These are phyloP conservation scores for Mycena epipterygia DNA, from an alignment of 768 basidiomycete species.

Conservation along the genomic window DNA sequence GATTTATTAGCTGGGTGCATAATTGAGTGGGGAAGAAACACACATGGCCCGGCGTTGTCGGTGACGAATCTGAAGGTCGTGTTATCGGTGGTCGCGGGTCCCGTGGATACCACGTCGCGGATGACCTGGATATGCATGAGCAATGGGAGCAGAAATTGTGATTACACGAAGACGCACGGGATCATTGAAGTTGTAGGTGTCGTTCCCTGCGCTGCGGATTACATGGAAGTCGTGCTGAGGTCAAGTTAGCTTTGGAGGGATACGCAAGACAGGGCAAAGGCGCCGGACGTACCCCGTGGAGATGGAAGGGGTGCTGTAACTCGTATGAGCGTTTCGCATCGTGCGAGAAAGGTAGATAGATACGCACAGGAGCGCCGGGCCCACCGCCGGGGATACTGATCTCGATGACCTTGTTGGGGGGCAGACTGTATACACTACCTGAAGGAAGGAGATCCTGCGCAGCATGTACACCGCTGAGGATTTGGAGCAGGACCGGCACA, in stretches of 20 bases:
- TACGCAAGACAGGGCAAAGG: background rate
- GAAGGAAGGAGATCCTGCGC: constrained; percentile 55
- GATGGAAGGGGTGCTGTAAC: constrained; percentile 46
- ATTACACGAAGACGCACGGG: too few species aligned
- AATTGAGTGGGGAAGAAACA: background rate
- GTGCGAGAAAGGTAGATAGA: background rate
- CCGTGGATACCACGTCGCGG: constrained; percentile 60
- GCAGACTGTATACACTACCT: constrained; percentile 59
- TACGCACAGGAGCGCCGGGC: constrained; percentile 42
- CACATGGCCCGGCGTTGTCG: too few species aligned
- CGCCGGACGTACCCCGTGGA: constrained; percentile 43
- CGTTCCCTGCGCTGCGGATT: constrained; percentile 50
- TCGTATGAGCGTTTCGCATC: background rate
- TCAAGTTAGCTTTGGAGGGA: background rate
- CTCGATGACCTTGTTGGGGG: constrained; percentile 62
- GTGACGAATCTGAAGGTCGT: too few species aligned
- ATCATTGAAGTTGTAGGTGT: too few species aligned
- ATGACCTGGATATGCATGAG: background rate
- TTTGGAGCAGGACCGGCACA: too few species aligned
- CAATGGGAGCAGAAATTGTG: background rate
- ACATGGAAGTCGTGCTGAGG: constrained; percentile 54
- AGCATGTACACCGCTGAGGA: constrained; percentile 53
- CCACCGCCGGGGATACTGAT: constrained; percentile 56
- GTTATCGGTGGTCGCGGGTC: background rate
- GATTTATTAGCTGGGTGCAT: background rate